Base-by-base conservation (phyloP, 2,329 filamentous ascomycete species). In the Sporothrix schenckii region DNA sequence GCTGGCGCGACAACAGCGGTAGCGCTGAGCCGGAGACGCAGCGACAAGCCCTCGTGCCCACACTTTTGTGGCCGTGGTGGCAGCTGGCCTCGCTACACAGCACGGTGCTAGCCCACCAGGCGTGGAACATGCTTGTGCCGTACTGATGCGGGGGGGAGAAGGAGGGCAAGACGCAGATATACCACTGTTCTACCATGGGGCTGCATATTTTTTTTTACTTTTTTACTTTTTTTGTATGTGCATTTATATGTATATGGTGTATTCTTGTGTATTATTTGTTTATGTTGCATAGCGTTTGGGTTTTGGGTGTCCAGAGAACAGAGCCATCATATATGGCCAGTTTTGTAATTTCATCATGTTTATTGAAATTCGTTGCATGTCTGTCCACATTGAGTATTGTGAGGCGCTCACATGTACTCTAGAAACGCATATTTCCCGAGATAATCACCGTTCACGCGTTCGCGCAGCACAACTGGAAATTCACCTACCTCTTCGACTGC, bases 51-150 rank as follows among this genome's bases (percentile, higher is more conserved):
- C 2, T 14, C 2, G 16, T 9, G 11, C 11, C 10, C 24, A 16
- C 11, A 0, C 21, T 53, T 19, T 65, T 68, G n/a, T 73, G 73
- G 71, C 53, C 41, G 34, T 72, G 69, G 71, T 72, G 71, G 72
- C 72, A 73, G 70, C 27, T 73, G 58, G 73, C 56, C 11, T 34
- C 49, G 71, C 70, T 74, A 65, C 73, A 74, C 54, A 56, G 70
- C 2, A 39, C 54, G 1, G 70, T 70, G 21, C 30, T 72, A 16
- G 70, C 27, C 1, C 73, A 74, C 69, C 69, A 72, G 44, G 50
- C 56, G 53, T 73, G 72, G 72, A 71, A 71, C 60, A 21, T 71
- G 41, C 39, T 60, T 2, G 52, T 49, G 66, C 53, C 47, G 34
- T 70, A 34, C 27, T 30, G 27, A 58, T 2, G 19, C 0, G 34